A percentile compares a stretch with the other conserved stretches of the same genome.
These are phyloP conservation scores for Jamesozyma jinghongensis DNA, from an alignment of 805 yeast genomes.

Conservation along the genomic window DNA sequence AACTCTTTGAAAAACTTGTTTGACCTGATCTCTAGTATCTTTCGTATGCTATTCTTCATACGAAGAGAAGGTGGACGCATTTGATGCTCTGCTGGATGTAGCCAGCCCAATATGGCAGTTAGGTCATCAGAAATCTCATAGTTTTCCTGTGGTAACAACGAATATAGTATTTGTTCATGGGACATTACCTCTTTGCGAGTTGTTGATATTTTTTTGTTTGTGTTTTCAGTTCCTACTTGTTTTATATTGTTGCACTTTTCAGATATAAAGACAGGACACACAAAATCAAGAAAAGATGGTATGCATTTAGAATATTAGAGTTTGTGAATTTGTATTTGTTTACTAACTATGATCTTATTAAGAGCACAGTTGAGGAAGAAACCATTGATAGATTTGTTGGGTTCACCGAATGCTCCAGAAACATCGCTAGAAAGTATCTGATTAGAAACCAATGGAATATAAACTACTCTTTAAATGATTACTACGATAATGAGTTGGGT, in stretches of 20 bases:
- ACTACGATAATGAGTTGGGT: slow-evolving; percentile 23
- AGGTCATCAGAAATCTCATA: slow-evolving; percentile 14
- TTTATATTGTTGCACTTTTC: not conserved
- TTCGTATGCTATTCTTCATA: slow-evolving; percentile 12
- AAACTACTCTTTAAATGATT: slow-evolving; percentile 27
- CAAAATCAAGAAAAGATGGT: not conserved
- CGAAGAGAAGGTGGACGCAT: slow-evolving; percentile 22
- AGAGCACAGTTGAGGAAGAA: slow-evolving; percentile 4
- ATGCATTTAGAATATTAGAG: not conserved
- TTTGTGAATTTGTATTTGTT: not conserved
- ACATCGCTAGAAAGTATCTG: slow-evolving; percentile 19
- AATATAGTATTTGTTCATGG: slow-evolving; percentile 3
- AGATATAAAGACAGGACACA: not conserved
- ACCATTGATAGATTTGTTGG: slow-evolving; percentile 14
- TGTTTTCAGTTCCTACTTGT: not conserved
- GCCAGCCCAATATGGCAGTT: slow-evolving; percentile 19
- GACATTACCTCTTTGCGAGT: not conserved
- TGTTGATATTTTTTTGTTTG: not conserved
- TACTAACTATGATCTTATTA: not conserved
- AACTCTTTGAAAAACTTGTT: slow-evolving; percentile 1
- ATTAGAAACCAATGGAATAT: slow-evolving; percentile 22
- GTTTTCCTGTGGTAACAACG: not conserved
- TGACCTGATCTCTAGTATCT: slow-evolving; percentile 3
- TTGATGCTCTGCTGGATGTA: slow-evolving; percentile 22
- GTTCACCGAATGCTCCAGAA: slow-evolving; percentile 16